These are phyloP conservation scores for Fusarium sp. DNA, from an alignment of 2,329 filamentous ascomycete genomes.

Conservation along the genomic window DNA sequence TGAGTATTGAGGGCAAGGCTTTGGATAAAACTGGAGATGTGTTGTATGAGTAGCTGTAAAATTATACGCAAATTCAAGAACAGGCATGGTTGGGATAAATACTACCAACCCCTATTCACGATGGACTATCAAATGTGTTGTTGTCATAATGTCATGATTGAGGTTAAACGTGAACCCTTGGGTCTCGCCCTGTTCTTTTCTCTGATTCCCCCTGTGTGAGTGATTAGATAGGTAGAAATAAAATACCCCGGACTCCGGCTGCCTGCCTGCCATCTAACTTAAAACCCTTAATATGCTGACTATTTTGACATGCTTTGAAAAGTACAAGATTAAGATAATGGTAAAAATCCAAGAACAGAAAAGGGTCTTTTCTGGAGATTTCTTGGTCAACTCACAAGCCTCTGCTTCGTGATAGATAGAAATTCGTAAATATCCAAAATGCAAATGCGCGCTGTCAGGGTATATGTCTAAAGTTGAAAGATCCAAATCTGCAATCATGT, in stretches of 20 bases:
- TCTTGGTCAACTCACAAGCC: conserved; percentile 8
- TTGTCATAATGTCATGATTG: conserved; percentile 37
- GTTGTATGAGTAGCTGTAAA: conserved; percentile 22
- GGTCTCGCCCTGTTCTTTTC: conserved; percentile 19
- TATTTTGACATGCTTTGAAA: conserved; percentile 13
- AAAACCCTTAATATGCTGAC: conserved; percentile 23
- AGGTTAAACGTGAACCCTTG: conserved; percentile 17
- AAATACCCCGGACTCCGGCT: conserved; percentile 28
- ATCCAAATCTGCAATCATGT: conserved; percentile 55
- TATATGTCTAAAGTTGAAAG: conserved; percentile 49
- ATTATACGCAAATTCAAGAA: not conserved
- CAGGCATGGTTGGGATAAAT: not conserved
- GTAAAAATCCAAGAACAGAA: conserved; percentile 13
- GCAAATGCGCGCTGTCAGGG: conserved; percentile 36
- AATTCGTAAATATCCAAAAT: conserved; percentile 30
- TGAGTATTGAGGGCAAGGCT: too few relatives aligned
- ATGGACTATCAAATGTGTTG: not conserved
- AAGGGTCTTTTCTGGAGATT: not conserved
- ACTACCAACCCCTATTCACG: not conserved
- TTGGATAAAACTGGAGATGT: not conserved
- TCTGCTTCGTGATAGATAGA: conserved; percentile 33
- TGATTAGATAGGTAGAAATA: conserved; percentile 24
- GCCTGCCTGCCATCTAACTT: conserved; percentile 24
- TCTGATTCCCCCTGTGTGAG: not conserved
- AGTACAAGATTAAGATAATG: conserved; percentile 33